A percentile compares a stretch with the other conserved stretches of the same genome.
Evolutionary conservation across 768 basidiomycete species (phyloP).

Genomic region (Leccinellum rugosiceps): DNA sequence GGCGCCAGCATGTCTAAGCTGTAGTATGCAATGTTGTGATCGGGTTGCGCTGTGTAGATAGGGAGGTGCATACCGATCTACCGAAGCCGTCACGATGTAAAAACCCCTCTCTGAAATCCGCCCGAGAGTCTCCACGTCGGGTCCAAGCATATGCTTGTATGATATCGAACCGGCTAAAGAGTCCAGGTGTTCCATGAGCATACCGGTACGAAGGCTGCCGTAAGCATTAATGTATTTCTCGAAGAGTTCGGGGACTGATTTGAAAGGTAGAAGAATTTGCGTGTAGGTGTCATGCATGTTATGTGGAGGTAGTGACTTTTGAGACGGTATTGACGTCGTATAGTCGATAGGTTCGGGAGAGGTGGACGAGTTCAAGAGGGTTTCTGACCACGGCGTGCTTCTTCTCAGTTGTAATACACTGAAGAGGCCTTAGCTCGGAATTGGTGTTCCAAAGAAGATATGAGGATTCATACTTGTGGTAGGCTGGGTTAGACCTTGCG

Average conservation of each 20-base stretch:
- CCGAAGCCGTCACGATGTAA: constrained; percentile 82
- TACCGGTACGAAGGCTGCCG: constrained; percentile 69
- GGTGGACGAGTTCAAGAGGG: constrained; percentile 42
- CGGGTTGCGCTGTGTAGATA: not conserved
- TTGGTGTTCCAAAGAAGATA: not conserved
- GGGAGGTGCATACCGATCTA: constrained; percentile 52
- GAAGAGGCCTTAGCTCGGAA: constrained; percentile 7
- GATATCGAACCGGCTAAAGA: constrained; percentile 82
- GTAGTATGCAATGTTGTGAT: not conserved
- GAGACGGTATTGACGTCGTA: constrained; percentile 10
- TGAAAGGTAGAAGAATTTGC: constrained; percentile 62
- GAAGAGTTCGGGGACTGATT: constrained; percentile 51
- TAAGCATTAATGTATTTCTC: constrained; percentile 71
- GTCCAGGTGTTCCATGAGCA: constrained; percentile 78
- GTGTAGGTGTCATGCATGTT: constrained; percentile 73
- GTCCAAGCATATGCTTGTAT: constrained; percentile 79
- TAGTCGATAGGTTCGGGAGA: constrained; percentile 14
- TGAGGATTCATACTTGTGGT: constrained; percentile 44
- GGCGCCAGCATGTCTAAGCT: constrained; percentile 68
- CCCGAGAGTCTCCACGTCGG: constrained; percentile 51
- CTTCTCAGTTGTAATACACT: constrained; percentile 59
- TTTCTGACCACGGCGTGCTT: constrained; percentile 55
- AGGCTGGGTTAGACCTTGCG: constrained; percentile 49
- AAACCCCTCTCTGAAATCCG: constrained; percentile 61
- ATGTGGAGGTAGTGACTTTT: constrained; percentile 39